Evolutionary conservation across 352 stramenopile species (phyloP), one percentile per base, ranked within the genome.

Genomic region (Pilasporangium apinafurcum): DNA sequence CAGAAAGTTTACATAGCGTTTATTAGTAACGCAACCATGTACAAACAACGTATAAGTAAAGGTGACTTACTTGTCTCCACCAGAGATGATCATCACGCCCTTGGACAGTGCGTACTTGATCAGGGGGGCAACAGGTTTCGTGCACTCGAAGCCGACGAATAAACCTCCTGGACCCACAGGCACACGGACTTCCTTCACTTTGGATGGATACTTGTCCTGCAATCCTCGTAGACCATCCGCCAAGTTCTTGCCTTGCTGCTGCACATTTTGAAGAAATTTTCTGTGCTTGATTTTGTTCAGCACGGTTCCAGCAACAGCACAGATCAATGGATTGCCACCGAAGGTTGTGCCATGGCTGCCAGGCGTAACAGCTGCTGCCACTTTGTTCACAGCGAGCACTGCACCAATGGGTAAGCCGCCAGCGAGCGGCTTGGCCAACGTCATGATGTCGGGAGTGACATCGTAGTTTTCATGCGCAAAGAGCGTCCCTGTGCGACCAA

Each of bases 301-400:
- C 26, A 95, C 83, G 17, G 72, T 85, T 45, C 78, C 74, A 21
- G 77, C 96, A 16, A 96, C 96, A 22, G 85, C 78, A 52, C 93
- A 98, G 16, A 97, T 92, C 13, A 99, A 66, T 36, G 95, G 91
- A 76, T 98, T 98, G 38, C 95, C 96, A 35, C 96, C 95, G 56
- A 98, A 99, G 2, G 96, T 99, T 41, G 82, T 97, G 24, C 93
- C 94, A 63, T 99, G 96, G 66, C 95, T 85, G 31, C 95, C 93
- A 3, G 93, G 85, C 28, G 75, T 82, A 54, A 98, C 91, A 6
- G 90, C 78, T 32, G 86, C 77, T 4, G 88, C 86, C 7, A 95
- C 73, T 37, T 95, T 94, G 47, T 95, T 94, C 18, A 73, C 80
- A 37, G 89, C 91, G 59, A 98, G 82, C 68, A 98, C 95, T 26